phyloP scores from a whole-genome alignment of 768 basidiomycete species.

The Pleurotus citrinopileatus region DNA sequence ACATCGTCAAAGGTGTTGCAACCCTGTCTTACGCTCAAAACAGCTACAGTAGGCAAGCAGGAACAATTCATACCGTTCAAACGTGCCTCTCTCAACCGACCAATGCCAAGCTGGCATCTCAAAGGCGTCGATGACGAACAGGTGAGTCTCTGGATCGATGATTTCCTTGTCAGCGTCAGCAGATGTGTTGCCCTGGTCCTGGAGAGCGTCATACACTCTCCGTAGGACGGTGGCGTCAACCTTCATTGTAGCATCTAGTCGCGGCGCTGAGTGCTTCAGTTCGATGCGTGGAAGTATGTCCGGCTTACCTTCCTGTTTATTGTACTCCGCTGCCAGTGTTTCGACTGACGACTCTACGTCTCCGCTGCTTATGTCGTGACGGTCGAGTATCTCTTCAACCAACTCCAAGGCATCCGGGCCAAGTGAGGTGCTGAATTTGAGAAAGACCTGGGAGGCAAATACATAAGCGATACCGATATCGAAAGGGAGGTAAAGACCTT shows the following conservation, averaged over 20 bases:
- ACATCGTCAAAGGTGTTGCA: constrained; percentile 56
- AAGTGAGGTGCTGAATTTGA: constrained; percentile 86
- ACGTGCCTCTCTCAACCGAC: constrained; percentile 82
- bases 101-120: constrained; percentile 96
- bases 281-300: neutral
- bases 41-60: constrained; percentile 4
- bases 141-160: constrained; percentile 77
- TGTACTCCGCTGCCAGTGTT: constrained; percentile 81
- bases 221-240: constrained; percentile 65
- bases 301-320: constrained; percentile 76
- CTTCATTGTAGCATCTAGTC: constrained; percentile 76
- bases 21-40: constrained; percentile 35
- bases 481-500: constrained; percentile 30
- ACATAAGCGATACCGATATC: neutral
- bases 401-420: constrained; percentile 75
- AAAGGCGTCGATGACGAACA: constrained; percentile 85
- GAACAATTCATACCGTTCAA: constrained; percentile 65
- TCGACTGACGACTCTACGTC: constrained; percentile 77
- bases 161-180: constrained; percentile 50
- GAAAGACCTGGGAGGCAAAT: constrained; percentile 56
- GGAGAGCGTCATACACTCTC: constrained; percentile 73
- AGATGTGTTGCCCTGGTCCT: constrained; percentile 54
- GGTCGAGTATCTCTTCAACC: constrained; percentile 66
- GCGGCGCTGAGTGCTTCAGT: neutral
- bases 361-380: constrained; percentile 67